These are phyloP conservation scores for Aotearoamyces nothofagi DNA, from an alignment of 2,329 filamentous ascomycete genomes.

Conservation along the genomic window DNA sequence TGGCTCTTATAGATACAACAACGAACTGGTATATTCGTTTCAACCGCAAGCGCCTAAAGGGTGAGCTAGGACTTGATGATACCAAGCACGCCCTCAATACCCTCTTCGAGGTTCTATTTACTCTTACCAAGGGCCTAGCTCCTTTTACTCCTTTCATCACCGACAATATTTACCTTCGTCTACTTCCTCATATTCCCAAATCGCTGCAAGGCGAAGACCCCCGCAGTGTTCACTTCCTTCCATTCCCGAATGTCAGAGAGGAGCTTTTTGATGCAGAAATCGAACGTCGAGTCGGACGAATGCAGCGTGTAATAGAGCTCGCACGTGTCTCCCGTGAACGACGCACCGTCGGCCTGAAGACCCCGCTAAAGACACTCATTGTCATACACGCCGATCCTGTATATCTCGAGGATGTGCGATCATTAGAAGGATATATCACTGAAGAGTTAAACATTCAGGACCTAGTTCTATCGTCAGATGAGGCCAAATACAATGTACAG, in stretches of 20 bases:
- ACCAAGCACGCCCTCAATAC: conserved; percentile 86
- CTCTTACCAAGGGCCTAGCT: conserved; percentile 72
- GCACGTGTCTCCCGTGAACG: conserved; percentile 76
- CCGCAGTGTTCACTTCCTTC: conserved; percentile 82
- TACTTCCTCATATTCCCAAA: conserved; percentile 69
- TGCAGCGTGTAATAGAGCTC: conserved; percentile 94
- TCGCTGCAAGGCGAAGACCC: conserved; percentile 53
- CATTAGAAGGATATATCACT: conserved; percentile 72
- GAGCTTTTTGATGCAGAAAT: conserved; percentile 79
- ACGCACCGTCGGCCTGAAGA: conserved; percentile 73
- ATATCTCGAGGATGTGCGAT: conserved; percentile 76
- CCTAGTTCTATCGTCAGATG: conserved; percentile 69
- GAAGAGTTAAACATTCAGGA: conserved; percentile 89
- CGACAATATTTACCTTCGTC: conserved; percentile 80
- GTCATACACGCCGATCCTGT: conserved; percentile 74
- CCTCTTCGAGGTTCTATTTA: conserved; percentile 85
- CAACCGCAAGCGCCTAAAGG: conserved; percentile 83
- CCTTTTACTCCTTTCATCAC: conserved; percentile 94
- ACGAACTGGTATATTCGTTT: conserved; percentile 99
- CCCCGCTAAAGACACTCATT: conserved; percentile 74
- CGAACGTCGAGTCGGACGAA: conserved; percentile 73
- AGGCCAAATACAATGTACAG: conserved; percentile 81
- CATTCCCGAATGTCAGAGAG: conserved; percentile 76
- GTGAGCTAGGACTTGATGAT: conserved; percentile 72
- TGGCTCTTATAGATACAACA: conserved; percentile 78